Evolutionary conservation across 1,139 yeast species (phyloP), one percentile per base, ranked within the genome.

Genomic region (Pichia sp.): DNA sequence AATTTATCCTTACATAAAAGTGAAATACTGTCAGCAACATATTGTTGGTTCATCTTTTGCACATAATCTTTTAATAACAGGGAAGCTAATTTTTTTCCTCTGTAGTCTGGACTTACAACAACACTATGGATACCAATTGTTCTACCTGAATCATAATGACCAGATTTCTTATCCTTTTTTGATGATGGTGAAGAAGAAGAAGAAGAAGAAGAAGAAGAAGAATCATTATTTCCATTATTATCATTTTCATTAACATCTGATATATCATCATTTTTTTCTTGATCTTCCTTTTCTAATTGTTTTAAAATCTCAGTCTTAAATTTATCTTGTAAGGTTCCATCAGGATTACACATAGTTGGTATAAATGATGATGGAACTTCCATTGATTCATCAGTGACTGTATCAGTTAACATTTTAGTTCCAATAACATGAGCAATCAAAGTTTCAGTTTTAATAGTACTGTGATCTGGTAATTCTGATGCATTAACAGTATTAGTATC

Each of bases 41-140:
- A 88, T 63, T 88, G 95, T 64, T 89, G 88, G 41, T 89, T 79
- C 66, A 92, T 72, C 60, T 90, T 87, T 67, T 92, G 97, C 55
- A 90, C 78, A 68, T 87, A 92, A 68, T 92, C 98, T 58, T 86
- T 89, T 62, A 90, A 68, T 62, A 92, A 69, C 54, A 88, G 72
- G 18, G 95, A 81, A 8, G 95, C 97, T 53, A 92, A 73, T 61
- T 85, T 86, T 67, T 80, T 78, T 50, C 89, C 86, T 64, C 84
- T 88, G 77, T 82, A 87, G 40, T 81, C 81, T 31, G 92, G 87
- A 57, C 81, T 81, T 37, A 92, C 78, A 5, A 81, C 90, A 44
- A 92, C 72, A 3, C 94, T 81, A 64, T 92, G 97, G 46, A 92
- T 74, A 3, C 92, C 97, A 52, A 92, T 80, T 35, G 75, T 73